These are phyloP conservation scores for Cladosporium halotolerans DNA, from an alignment of 2,329 filamentous ascomycete genomes.

Conservation along the genomic window DNA sequence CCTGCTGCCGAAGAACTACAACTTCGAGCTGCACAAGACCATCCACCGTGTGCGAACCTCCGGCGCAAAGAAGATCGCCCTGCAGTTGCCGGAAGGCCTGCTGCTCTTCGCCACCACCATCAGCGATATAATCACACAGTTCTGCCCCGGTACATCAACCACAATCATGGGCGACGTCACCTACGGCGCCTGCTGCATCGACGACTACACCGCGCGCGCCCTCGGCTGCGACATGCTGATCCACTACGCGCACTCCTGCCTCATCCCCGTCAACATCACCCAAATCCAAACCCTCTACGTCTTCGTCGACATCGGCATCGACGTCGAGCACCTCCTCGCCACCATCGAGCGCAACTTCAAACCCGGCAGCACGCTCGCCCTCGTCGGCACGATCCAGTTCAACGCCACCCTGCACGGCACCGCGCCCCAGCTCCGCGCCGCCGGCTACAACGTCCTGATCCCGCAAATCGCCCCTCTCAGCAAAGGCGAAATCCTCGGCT, in stretches of 20 bases:
- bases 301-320: conserved; percentile 96
- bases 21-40: conserved; percentile 97
- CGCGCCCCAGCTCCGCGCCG: conserved; percentile 67
- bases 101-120: conserved; percentile 95
- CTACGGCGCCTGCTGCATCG: conserved; percentile 96
- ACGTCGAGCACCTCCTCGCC: conserved; percentile 77
- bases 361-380: conserved; percentile 75
- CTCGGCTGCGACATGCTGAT: conserved; percentile 90
- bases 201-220: conserved; percentile 93
- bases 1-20: conserved; percentile 90
- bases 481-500: conserved; percentile 95
- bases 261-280: conserved; percentile 93
- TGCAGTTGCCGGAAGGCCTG: conserved; percentile 96
- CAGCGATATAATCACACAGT: conserved; percentile 89
- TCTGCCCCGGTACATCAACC: conserved; percentile 86
- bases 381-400: conserved; percentile 97
- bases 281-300: conserved; percentile 97
- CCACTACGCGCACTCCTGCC: conserved; percentile 93
- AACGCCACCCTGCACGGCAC: conserved; percentile 93
- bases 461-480: conserved; percentile 90
- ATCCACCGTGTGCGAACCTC: conserved; percentile 85
- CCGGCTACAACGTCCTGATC: conserved; percentile 78
- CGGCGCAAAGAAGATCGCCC: conserved; percentile 72
- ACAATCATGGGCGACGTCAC: conserved; percentile 99
- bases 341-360: conserved; percentile 86